Evolutionary conservation across 352 stramenopile species (phyloP).

Genomic region (Phytophthora podocarpi): DNA sequence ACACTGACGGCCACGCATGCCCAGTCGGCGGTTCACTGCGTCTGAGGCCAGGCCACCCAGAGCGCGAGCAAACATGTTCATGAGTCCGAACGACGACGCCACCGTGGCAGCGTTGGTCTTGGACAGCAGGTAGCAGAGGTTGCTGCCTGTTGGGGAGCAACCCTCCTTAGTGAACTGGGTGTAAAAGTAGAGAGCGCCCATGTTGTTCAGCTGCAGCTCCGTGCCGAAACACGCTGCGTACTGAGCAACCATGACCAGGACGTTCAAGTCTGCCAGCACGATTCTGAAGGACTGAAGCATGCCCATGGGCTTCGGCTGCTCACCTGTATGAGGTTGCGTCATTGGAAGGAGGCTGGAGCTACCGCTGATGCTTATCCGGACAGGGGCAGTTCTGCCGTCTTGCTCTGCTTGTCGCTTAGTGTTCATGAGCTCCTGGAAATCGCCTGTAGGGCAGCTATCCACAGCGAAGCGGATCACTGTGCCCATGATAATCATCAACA

Average conservation of each 20-base stretch:
- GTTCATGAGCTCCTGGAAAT: conserved; percentile 88
- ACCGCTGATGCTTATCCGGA: conserved; percentile 31
- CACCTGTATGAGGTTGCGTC: conserved; percentile 19
- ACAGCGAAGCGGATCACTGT: conserved; percentile 74
- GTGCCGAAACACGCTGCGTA: conserved; percentile 95
- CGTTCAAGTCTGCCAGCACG: conserved; percentile 87
- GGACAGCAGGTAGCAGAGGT: conserved; percentile 49
- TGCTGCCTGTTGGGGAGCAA: conserved; percentile 34
- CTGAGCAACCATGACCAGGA: conserved; percentile 92
- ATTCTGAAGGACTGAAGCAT: conserved; percentile 50
- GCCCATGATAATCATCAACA: conserved; percentile 83
- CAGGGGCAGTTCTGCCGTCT: conserved; percentile 30
- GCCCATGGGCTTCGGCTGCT: conserved; percentile 23
- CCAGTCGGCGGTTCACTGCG: conserved; percentile 77
- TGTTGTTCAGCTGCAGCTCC: conserved; percentile 97
- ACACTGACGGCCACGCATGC: conserved; percentile 89
- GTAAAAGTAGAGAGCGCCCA: conserved; percentile 93
- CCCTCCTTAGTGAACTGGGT: conserved; percentile 81
- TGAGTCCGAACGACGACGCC: conserved; percentile 93
- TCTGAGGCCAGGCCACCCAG: conserved; percentile 90
- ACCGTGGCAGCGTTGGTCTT: conserved; percentile 80
- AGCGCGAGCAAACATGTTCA: conserved; percentile 94
- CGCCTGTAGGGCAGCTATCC: conserved; percentile 93
- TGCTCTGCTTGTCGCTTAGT: conserved; percentile 62
- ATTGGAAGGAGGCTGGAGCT: conserved; percentile 28